These are phyloP conservation scores for Actinomortierella wolfii DNA, from an alignment of 371 early-diverging fungal genomes.

Conservation along the genomic window DNA sequence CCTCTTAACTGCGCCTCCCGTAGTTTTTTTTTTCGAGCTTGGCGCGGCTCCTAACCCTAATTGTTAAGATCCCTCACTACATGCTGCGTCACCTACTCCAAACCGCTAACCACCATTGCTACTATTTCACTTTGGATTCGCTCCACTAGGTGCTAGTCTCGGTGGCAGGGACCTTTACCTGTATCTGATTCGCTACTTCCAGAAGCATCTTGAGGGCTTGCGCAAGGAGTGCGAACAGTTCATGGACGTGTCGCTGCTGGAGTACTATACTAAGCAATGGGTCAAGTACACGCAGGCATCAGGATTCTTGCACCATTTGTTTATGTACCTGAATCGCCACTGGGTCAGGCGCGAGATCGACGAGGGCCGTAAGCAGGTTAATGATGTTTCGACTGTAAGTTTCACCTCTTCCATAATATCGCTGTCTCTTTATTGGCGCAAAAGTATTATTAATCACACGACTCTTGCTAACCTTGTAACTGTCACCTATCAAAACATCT, in stretches of 20 bases:
- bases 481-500: not conserved
- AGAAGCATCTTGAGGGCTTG: slow-evolving; percentile 64
- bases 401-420: slow-evolving; percentile 1
- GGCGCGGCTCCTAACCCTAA: too few species aligned
- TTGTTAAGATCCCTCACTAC: too few species aligned
- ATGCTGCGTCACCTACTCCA: too few species aligned
- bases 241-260: slow-evolving; percentile 82
- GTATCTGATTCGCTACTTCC: slow-evolving; percentile 73
- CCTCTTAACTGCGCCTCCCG: too few species aligned
- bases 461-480: not conserved
- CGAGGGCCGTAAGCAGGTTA: slow-evolving; percentile 88
- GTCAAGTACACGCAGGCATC: slow-evolving; percentile 84
- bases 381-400: slow-evolving; percentile 92
- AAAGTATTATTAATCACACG: not conserved
- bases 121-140: too few species aligned
- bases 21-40: too few species aligned
- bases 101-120: too few species aligned
- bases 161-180: slow-evolving; percentile 89
- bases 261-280: slow-evolving; percentile 92
- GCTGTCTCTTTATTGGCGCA: not conserved
- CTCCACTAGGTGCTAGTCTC: slow-evolving; percentile 77
- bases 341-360: slow-evolving; percentile 97
- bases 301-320: slow-evolving; percentile 86
- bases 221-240: slow-evolving; percentile 62
- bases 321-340: slow-evolving; percentile 93